These are phyloP conservation scores for Limnanthes douglasii DNA, from an alignment of 345 rosid genomes.

Conservation along the genomic window DNA sequence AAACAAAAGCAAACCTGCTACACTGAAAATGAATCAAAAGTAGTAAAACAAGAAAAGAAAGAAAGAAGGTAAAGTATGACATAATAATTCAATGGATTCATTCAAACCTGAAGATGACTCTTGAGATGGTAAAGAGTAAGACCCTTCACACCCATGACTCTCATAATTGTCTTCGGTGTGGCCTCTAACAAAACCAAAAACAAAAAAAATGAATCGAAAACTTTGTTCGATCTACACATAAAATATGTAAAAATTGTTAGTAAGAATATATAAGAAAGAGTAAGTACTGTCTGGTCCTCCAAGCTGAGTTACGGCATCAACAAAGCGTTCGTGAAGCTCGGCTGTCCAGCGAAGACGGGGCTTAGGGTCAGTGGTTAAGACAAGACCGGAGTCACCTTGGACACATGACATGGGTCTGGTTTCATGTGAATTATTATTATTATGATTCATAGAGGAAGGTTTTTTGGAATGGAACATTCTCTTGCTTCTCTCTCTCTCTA, in stretches of 20 bases:
- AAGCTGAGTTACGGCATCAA: constrained; percentile 95
- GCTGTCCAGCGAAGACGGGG: constrained; percentile 99
- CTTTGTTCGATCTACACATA: background rate
- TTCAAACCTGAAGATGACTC: constrained; percentile 99
- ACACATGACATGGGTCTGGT: constrained; percentile 79
- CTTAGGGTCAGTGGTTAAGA: constrained; percentile 99
- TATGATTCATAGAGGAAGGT: constrained; percentile 66
- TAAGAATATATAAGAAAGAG: background rate
- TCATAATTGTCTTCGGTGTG: constrained; percentile 98
- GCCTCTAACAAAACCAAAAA: too few species aligned
- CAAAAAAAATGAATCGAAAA: constrained; percentile 1
- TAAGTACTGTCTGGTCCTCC: constrained; percentile 93
- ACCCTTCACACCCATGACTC: constrained; percentile 99
- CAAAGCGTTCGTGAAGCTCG: constrained; percentile 98
- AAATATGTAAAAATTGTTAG: background rate
- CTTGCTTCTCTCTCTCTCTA: constrained; percentile 15
- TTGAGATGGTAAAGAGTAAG: constrained; percentile 99
- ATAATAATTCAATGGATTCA: constrained; percentile 9
- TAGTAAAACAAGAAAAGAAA: constrained; percentile 4
- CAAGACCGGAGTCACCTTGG: constrained; percentile 98
- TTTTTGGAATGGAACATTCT: constrained; percentile 97
- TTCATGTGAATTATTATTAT: constrained; percentile 49
- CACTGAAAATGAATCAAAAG: constrained; percentile 12
- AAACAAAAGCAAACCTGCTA: constrained; percentile 10
- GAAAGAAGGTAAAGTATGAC: constrained; percentile 9